Conservation (phyloP, 495 filamentous ascomycete species). For the Tirmania nivea region DNA sequence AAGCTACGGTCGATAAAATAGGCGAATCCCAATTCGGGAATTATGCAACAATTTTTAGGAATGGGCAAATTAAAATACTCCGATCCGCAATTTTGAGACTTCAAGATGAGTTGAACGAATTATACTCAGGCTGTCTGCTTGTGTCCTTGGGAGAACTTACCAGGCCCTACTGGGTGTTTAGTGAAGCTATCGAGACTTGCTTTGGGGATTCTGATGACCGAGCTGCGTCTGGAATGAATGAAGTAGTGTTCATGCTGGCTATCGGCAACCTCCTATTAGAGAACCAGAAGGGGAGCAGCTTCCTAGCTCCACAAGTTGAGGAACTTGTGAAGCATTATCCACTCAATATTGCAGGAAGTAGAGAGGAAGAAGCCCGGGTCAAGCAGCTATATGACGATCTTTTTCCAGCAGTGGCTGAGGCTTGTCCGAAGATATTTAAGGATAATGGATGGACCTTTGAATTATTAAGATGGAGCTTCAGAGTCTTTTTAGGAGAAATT, state of each 20-base stretch:
- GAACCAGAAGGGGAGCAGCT: not conserved
- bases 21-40: not conserved
- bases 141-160: too few species aligned
- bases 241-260: conserved; percentile 14
- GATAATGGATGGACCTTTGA: conserved; percentile 8
- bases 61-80: conserved; percentile 9
- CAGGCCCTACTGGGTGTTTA: not conserved
- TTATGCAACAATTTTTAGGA: conserved; percentile 7
- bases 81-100: conserved; percentile 4
- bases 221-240: conserved; percentile 8
- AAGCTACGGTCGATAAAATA: too few species aligned
- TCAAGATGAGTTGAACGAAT: not conserved
- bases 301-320: not conserved
- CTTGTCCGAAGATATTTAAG: conserved; percentile 10
- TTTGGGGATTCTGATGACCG: conserved; percentile 9
- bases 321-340: not conserved
- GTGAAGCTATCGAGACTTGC: conserved; percentile 4
- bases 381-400: conserved; percentile 6
- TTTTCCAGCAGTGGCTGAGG: conserved; percentile 6
- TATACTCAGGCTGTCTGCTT: not conserved
- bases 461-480: conserved; percentile 12
- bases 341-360: not conserved
- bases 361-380: conserved; percentile 3
- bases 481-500: conserved; percentile 10
- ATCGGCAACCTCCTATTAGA: conserved; percentile 11